Evolutionary conservation across 139 green algal species (phyloP).

Genomic region (Trebouxia sp.): DNA sequence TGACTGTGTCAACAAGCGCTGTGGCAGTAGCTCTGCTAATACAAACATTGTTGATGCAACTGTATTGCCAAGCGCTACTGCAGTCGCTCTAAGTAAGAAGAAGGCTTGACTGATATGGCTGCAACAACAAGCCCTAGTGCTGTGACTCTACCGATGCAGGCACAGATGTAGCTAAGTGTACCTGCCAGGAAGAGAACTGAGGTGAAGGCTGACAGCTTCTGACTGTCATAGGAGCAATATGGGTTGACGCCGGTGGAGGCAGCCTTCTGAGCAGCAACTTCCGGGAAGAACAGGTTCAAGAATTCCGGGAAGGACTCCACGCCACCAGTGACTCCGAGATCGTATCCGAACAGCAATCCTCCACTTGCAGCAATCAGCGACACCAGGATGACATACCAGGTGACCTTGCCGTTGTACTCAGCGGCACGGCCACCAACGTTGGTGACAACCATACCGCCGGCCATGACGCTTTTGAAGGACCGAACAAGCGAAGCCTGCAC

Average conservation of each 20-base stretch:
- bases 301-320: slow-evolving; percentile 52
- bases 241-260: background rate
- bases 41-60: too few species aligned
- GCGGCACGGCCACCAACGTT: slow-evolving; percentile 8
- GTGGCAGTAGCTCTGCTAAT: background rate
- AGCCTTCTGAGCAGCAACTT: slow-evolving; percentile 23
- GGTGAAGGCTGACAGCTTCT: slow-evolving; percentile 30
- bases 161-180: background rate
- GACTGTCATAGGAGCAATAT: slow-evolving; percentile 12
- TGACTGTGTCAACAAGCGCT: too few species aligned
- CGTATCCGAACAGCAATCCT: slow-evolving; percentile 53
- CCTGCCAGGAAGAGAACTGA: slow-evolving; percentile 24
- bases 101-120: too few species aligned
- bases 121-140: too few species aligned
- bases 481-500: too few species aligned
- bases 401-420: slow-evolving; percentile 23
- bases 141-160: too few species aligned
- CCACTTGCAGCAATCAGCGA: slow-evolving; percentile 10
- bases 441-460: slow-evolving; percentile 22
- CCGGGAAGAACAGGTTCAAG: slow-evolving; percentile 57
- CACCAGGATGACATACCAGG: slow-evolving; percentile 21
- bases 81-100: too few species aligned
- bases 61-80: too few species aligned
- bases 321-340: slow-evolving; percentile 61
- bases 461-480: background rate